Evolutionary conservation across 495 filamentous ascomycete species (phyloP).

Genomic region (Daldinia vernicosa): DNA sequence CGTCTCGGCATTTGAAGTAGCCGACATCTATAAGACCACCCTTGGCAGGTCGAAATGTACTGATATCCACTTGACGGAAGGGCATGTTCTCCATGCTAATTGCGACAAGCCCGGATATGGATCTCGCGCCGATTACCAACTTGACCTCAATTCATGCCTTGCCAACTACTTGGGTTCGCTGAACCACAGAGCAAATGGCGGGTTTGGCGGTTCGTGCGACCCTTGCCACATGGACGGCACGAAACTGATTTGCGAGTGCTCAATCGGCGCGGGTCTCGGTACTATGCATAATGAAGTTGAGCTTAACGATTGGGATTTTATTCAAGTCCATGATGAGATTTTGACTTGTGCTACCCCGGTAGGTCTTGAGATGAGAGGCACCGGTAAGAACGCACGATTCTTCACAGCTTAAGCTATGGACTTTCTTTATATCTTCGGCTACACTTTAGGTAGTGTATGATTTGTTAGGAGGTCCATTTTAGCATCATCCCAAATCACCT

Average conservation of each 20-base stretch:
- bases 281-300: conserved; percentile 27
- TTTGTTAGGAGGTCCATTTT: not conserved
- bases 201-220: conserved; percentile 25
- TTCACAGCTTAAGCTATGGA: conserved; percentile 16
- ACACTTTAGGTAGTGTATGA: not conserved
- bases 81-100: conserved; percentile 23
- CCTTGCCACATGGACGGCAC: conserved; percentile 21
- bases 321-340: conserved; percentile 8
- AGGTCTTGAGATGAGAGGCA: conserved; percentile 20
- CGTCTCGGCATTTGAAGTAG: conserved; percentile 21
- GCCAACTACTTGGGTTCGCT: conserved; percentile 33
- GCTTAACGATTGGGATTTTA: conserved; percentile 21
- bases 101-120: conserved; percentile 10
- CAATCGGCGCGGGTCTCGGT: not conserved
- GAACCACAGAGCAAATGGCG: conserved; percentile 15
- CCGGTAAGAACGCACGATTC: conserved; percentile 19
- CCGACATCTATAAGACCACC: conserved; percentile 27
- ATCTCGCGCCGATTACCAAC: not conserved
- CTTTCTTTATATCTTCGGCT: conserved; percentile 1
- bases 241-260: conserved; percentile 30
- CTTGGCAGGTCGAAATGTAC: conserved; percentile 27
- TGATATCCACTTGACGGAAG: conserved; percentile 23
- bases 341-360: conserved; percentile 6
- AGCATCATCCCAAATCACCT: not conserved
- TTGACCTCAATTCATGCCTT: conserved; percentile 34